Conservation (phyloP, 345 rosid genomes). For the Sonneratia caseolaris region DNA sequence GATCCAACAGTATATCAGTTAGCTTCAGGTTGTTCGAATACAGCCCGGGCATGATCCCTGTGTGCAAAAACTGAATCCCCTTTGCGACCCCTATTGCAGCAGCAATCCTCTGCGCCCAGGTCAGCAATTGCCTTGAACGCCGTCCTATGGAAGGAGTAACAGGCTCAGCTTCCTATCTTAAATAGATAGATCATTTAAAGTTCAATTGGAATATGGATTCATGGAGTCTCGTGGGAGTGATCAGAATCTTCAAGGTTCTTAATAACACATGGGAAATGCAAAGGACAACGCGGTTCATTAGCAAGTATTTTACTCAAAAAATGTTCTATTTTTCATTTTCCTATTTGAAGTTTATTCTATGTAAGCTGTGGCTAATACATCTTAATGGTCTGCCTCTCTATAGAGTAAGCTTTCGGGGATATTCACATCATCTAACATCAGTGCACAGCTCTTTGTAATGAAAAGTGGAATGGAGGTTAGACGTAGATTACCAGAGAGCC, state of each 20-base stretch:
- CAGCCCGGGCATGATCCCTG: conserved; percentile 80
- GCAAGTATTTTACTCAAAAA: too few species aligned
- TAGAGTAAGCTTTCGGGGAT: too few species aligned
- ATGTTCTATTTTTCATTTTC: too few species aligned
- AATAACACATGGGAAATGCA: background rate
- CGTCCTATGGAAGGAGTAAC: conserved; percentile 33
- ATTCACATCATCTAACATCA: too few species aligned
- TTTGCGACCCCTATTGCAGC: conserved; percentile 83
- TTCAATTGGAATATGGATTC: background rate
- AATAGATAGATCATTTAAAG: background rate
- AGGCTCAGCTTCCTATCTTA: background rate
- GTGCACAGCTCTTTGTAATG: background rate
- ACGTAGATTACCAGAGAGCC: conserved; percentile 65
- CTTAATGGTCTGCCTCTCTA: too few species aligned
- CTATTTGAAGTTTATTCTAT: too few species aligned
- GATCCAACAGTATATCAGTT: conserved; percentile 79
- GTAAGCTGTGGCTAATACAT: background rate
- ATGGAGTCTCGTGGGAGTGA: background rate
- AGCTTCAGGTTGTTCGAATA: conserved; percentile 68
- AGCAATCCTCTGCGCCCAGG: conserved; percentile 75
- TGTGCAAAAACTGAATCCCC: conserved; percentile 87
- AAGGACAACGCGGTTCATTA: background rate
- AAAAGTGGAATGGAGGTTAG: background rate
- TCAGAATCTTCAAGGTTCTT: conserved; percentile 1
- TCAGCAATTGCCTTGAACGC: conserved; percentile 30